Conservation (phyloP, 345 rosid species). For the Aquilaria sinensis region DNA sequence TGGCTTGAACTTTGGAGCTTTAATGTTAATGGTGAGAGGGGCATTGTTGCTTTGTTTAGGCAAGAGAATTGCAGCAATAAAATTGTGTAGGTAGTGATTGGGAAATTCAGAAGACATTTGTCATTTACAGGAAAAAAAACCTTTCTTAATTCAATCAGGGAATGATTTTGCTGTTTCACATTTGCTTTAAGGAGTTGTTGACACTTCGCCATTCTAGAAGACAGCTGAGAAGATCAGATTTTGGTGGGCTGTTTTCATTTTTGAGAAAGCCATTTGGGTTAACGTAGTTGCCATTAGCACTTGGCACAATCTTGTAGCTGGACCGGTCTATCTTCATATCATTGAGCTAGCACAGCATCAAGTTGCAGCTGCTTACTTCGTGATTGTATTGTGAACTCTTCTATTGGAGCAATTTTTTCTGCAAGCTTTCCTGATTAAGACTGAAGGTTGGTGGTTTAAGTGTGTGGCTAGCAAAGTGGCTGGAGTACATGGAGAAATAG, state of each 20-base stretch:
- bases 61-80: slow-evolving; percentile 34
- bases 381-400: slow-evolving; percentile 8
- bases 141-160: slow-evolving; percentile 20
- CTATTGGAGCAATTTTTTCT: slow-evolving; percentile 13
- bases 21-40: slow-evolving; percentile 17
- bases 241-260: slow-evolving; percentile 23
- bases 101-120: slow-evolving; percentile 9
- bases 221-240: slow-evolving; percentile 19
- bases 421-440: slow-evolving; percentile 12
- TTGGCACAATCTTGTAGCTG: not conserved
- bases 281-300: slow-evolving; percentile 20
- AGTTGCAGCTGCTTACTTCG: slow-evolving; percentile 12
- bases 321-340: not conserved
- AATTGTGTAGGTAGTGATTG: slow-evolving; percentile 16
- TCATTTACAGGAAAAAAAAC: slow-evolving; percentile 9
- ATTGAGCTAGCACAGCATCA: slow-evolving; percentile 14
- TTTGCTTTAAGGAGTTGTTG: slow-evolving; percentile 25
- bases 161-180: slow-evolving; percentile 23
- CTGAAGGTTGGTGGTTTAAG: slow-evolving; percentile 14
- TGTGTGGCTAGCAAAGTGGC: slow-evolving; percentile 12
- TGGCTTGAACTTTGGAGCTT: slow-evolving; percentile 14
- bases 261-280: slow-evolving; percentile 26
- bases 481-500: slow-evolving; percentile 22
- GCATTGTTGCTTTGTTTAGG: slow-evolving; percentile 29
- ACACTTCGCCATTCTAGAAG: slow-evolving; percentile 21